These are phyloP conservation scores for Colletotrichum ledebouriae DNA, from an alignment of 2,329 filamentous ascomycete species.

Conservation along the genomic window DNA sequence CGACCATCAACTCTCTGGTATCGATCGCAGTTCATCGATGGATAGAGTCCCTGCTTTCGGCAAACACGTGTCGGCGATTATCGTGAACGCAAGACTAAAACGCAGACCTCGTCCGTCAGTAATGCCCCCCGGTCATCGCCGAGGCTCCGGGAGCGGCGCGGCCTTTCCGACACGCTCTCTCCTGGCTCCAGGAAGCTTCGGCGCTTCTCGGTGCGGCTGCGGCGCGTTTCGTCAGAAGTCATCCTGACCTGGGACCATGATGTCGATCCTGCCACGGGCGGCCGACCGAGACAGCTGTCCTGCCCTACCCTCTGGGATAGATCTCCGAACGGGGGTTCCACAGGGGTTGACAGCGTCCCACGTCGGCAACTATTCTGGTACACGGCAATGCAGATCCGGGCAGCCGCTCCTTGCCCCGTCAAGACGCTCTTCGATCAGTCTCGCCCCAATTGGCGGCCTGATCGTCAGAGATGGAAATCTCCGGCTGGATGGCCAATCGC, in stretches of 20 bases:
- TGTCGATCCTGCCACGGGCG: slow-evolving; percentile 10
- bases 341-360: slow-evolving; percentile 15
- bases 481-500: background rate
- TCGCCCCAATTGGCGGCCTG: background rate
- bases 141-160: background rate
- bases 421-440: background rate
- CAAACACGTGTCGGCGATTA: too few species aligned
- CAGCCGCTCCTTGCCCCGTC: background rate
- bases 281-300: background rate
- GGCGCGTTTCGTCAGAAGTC: slow-evolving; percentile 13
- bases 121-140: background rate
- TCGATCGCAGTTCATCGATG: too few species aligned
- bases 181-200: too few species aligned
- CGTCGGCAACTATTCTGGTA: slow-evolving; percentile 24
- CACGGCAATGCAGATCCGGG: slow-evolving; percentile 27
- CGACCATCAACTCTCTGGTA: too few species aligned
- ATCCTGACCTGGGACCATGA: background rate
- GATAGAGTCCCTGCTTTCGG: too few species aligned
- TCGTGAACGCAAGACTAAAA: too few species aligned
- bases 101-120: too few species aligned
- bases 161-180: slow-evolving; percentile 5
- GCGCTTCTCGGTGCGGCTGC: slow-evolving; percentile 13
- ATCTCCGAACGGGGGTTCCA: slow-evolving; percentile 14
- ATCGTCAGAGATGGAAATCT: background rate
- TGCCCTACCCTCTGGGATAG: slow-evolving; percentile 5